Evolutionary conservation across 306 rosid species (phyloP).

Genomic region (Prunus mira): DNA sequence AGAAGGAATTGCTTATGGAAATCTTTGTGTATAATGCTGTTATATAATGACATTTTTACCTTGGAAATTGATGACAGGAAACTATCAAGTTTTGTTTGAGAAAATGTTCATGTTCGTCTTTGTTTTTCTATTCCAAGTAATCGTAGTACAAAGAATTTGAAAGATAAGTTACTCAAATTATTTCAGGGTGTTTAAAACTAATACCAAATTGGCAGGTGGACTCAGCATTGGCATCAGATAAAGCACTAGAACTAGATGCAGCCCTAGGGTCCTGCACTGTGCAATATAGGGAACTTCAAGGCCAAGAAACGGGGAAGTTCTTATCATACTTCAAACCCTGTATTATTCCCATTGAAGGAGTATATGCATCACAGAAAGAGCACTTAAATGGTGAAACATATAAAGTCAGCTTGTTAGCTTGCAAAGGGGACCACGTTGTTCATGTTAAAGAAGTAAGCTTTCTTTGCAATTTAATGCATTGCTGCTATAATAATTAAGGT

Average conservation of each 20-base stretch:
- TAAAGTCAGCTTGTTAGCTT: slow-evolving; percentile 59
- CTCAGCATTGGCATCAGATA: slow-evolving; percentile 79
- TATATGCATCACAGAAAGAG: slow-evolving; percentile 55
- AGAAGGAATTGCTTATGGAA: not conserved
- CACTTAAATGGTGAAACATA: slow-evolving; percentile 54
- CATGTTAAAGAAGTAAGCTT: slow-evolving; percentile 80
- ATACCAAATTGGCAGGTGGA: slow-evolving; percentile 54
- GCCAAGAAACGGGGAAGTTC: slow-evolving; percentile 79
- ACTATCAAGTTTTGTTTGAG: not conserved
- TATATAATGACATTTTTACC: not conserved
- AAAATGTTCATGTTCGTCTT: slow-evolving; percentile 4
- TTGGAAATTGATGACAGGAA: not conserved
- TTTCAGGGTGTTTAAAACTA: slow-evolving; percentile 9
- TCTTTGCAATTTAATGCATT: slow-evolving; percentile 10
- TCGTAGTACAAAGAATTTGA: slow-evolving; percentile 1
- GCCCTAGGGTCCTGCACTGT: slow-evolving; percentile 92
- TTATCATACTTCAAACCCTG: slow-evolving; percentile 89
- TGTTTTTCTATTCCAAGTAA: slow-evolving; percentile 8
- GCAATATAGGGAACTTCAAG: slow-evolving; percentile 88
- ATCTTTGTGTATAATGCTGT: not conserved
- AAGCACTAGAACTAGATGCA: slow-evolving; percentile 90
- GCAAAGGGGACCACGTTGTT: slow-evolving; percentile 93
- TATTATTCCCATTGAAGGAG: slow-evolving; percentile 82
- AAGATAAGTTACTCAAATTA: not conserved
- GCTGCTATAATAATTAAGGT: not conserved